phyloP scores from a whole-genome alignment of 805 yeast species.

The Pichia occidentalis region DNA sequence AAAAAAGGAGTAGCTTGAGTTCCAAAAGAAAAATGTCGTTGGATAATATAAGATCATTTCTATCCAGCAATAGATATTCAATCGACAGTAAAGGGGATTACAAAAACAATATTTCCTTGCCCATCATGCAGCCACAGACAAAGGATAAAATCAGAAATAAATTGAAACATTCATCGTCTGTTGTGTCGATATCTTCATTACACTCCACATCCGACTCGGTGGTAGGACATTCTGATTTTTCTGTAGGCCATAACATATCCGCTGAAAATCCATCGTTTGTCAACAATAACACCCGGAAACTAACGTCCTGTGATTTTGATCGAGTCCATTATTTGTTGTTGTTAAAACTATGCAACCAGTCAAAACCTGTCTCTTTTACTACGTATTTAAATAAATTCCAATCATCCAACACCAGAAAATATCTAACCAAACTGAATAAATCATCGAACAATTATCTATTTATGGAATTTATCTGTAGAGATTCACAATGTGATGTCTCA shows the following conservation, averaged over 20 bases:
- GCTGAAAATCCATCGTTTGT: too few relatives aligned
- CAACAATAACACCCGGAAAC: too few relatives aligned
- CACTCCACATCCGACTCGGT: too few relatives aligned
- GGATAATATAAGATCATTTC: conserved; percentile 21
- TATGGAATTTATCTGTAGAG: conserved; percentile 43
- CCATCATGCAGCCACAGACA: conserved; percentile 50
- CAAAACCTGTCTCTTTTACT: conserved; percentile 28
- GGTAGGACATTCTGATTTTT: too few relatives aligned
- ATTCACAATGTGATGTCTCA: conserved; percentile 33
- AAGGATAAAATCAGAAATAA: conserved; percentile 49
- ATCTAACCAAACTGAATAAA: conserved; percentile 7
- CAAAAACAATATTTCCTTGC: conserved; percentile 46
- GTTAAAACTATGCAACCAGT: conserved; percentile 32
- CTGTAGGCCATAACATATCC: too few relatives aligned
- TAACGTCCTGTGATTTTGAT: conserved; percentile 32
- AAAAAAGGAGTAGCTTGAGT: conserved; percentile 7
- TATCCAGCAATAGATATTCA: conserved; percentile 6
- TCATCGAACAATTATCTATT: conserved; percentile 15
- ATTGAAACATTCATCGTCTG: conserved; percentile 43
- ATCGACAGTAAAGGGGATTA: conserved; percentile 17
- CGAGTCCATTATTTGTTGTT: conserved; percentile 28
- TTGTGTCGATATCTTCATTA: conserved; percentile 36
- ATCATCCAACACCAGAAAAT: conserved; percentile 9
- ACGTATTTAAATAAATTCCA: conserved; percentile 24
- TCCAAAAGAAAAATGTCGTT: conserved; percentile 15